Evolutionary conservation across 1,284 basidiomycete species (phyloP), one percentile per base, ranked within the genome.

Genomic region (Bjerkandera adusta): DNA sequence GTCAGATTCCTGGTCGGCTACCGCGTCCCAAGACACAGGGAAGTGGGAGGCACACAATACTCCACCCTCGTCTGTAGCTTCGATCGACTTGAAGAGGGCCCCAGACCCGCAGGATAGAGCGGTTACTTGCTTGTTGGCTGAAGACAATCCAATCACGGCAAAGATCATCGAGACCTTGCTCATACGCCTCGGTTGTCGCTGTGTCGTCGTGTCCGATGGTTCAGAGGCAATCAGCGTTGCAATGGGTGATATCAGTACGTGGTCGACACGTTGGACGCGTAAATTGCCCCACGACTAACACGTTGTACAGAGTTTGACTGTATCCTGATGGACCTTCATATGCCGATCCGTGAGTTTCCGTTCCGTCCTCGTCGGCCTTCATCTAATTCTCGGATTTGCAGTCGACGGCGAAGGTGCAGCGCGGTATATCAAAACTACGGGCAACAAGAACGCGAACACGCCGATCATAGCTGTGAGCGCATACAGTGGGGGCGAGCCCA

Each of bases 121-220:
- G 15, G 84, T 98, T 44, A 94, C 91, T 16, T 95, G 93, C 59
- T 69, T 99, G 27, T 78, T 99, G 37, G 97, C 95, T 0, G 97
- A 99, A 64, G 94, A 98, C 62, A 99, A 99, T 62, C 96, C 96
- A 1, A 97, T 95, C 58, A 94, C 92, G 0, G 91, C 89, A 45
- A 96, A 94, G 74, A 95, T 97, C 38, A 85, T 98, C 48, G 95
- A 98, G 68, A 97, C 92, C 0, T 69, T 98, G 38, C 77, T 99
- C 41, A 86, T 89, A 49, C 85, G 94, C 35, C 78, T 98, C 54
- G 96, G 96, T 1, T 97, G 94, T 67, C 85, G 93, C 15, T 94
- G 92, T 65, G 86, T 97, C 2, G 87, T 95, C 5, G 96, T 97
- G 16, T 83, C 91, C 43, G 94, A 99, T 68, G 97, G 96, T 11